Evolutionary conservation across 768 basidiomycete genomes (phyloP).

Genomic region (Pisolithus microcarpus): DNA sequence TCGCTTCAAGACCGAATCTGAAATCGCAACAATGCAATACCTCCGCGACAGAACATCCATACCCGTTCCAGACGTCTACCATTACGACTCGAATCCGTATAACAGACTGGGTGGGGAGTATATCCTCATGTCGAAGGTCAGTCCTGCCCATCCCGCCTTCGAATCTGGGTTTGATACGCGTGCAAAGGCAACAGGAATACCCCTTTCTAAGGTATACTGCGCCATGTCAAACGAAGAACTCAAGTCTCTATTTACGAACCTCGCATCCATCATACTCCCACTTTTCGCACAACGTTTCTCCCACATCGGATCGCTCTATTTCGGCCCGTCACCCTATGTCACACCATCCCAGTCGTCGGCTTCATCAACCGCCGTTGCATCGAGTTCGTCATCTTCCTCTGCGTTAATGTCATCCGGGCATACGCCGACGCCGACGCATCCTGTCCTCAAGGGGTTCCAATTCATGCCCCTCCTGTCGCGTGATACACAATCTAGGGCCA

Average conservation of each 20-base stretch:
- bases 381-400: conserved; percentile 17
- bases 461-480: conserved; percentile 10
- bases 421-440: conserved; percentile 22
- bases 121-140: conserved; percentile 80
- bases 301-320: conserved; percentile 69
- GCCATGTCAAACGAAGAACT: conserved; percentile 60
- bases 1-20: conserved; percentile 78
- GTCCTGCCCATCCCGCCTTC: conserved; percentile 12
- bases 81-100: conserved; percentile 77
- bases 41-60: conserved; percentile 62
- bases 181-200: conserved; percentile 62
- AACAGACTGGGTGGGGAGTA: conserved; percentile 82
- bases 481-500: neutral
- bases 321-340: conserved; percentile 13
- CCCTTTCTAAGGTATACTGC: conserved; percentile 65
- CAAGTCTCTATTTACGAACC: conserved; percentile 56
- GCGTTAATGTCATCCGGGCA: neutral
- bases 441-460: conserved; percentile 14
- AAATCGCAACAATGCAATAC: conserved; percentile 80
- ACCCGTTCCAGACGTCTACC: conserved; percentile 69
- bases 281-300: conserved; percentile 74
- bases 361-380: conserved; percentile 6
- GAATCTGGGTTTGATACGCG: neutral
- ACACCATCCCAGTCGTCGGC: neutral
- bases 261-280: conserved; percentile 62